Conservation (phyloP, 2,329 filamentous ascomycete genomes). For the Botrytis porri region DNA sequence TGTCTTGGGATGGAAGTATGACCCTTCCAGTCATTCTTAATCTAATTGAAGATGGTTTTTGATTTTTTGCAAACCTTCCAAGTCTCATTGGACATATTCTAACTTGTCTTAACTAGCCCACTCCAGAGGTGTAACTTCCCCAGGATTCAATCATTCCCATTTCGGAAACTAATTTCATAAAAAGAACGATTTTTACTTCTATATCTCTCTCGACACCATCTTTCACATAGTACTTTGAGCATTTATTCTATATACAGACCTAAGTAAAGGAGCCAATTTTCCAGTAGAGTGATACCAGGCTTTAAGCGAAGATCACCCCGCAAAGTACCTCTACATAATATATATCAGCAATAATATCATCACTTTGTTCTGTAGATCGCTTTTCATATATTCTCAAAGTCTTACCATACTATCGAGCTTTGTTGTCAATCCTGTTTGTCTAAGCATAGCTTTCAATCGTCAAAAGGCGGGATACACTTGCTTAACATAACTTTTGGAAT, state of each 20-base stretch:
- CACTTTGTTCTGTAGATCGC: too few species aligned
- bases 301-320: not conserved
- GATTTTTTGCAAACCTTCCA: not conserved
- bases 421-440: too few species aligned
- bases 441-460: too few species aligned
- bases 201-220: not conserved
- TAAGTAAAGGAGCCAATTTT: not conserved
- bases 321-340: too few species aligned
- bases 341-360: too few species aligned
- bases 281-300: not conserved
- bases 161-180: not conserved
- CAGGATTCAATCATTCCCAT: not conserved
- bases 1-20: not conserved
- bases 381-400: too few species aligned
- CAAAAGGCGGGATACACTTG: too few species aligned
- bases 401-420: too few species aligned
- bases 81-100: not conserved
- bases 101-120: not conserved
- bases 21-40: not conserved
- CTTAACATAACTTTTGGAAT: too few species aligned
- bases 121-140: not conserved
- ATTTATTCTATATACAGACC: not conserved
- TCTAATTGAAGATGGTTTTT: not conserved
- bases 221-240: not conserved
- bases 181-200: not conserved